Percentiles rank a stretch among this genome's conserved stretches.
phyloP scores from a whole-genome alignment of 78 protist genomes.

The Trichosphaerium sp. region DNA sequence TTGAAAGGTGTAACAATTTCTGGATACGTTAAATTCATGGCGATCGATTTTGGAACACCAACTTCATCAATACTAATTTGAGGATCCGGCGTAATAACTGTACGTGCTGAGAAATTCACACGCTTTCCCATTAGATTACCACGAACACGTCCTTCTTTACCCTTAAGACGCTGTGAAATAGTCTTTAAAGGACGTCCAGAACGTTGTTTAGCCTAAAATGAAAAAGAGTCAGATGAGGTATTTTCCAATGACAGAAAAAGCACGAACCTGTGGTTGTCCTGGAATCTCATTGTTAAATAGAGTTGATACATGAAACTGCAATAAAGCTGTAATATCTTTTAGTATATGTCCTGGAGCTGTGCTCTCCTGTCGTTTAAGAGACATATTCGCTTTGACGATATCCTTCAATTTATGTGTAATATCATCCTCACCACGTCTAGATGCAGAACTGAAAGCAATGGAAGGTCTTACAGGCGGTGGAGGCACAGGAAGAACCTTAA shows the following conservation, averaged over 20 bases:
- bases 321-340: slow-evolving; percentile 24
- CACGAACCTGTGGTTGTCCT: slow-evolving; percentile 37
- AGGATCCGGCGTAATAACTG: slow-evolving; percentile 99
- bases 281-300: slow-evolving; percentile 84
- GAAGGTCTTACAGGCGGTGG: slow-evolving; percentile 98
- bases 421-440: slow-evolving; percentile 52
- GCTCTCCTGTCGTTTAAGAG: slow-evolving; percentile 31
- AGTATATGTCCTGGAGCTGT: slow-evolving; percentile 40
- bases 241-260: too few relatives aligned
- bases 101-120: slow-evolving; percentile 96
- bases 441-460: slow-evolving; percentile 56
- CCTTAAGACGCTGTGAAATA: slow-evolving; percentile 93
- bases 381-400: slow-evolving; percentile 69
- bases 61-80: slow-evolving; percentile 85
- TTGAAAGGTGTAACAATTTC: slow-evolving; percentile 94
- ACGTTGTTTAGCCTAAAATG: slow-evolving; percentile 61
- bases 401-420: slow-evolving; percentile 77
- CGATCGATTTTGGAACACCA: slow-evolving; percentile 98
- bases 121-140: slow-evolving; percentile 99
- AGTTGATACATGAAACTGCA: slow-evolving; percentile 89
- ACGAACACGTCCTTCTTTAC: slow-evolving; percentile 98
- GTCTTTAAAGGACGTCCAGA: slow-evolving; percentile 92
- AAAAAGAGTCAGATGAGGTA: too few relatives aligned
- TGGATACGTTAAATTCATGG: slow-evolving; percentile 90
- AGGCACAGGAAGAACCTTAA: slow-evolving; percentile 82